phyloP scores from a whole-genome alignment of 192 early-diverging fungal species.

The Physocladia obscura region DNA sequence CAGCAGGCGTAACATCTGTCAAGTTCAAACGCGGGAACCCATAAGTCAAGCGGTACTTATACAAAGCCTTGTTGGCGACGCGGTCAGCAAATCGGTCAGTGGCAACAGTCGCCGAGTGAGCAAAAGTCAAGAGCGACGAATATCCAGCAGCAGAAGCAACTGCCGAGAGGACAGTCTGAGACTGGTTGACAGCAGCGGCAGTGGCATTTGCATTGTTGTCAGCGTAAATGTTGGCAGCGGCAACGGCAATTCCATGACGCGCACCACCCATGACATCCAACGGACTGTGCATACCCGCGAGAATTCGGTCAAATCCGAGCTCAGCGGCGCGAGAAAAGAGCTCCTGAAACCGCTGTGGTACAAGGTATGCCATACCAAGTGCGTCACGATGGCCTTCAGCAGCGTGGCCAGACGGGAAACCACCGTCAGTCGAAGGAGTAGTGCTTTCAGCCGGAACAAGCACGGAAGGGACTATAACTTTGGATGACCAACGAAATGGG shows the following conservation, averaged over 20 bases:
- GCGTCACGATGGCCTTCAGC: constrained; percentile 21
- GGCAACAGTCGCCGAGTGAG: constrained; percentile 15
- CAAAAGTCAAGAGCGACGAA: constrained; percentile 6
- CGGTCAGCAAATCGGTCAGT: constrained; percentile 12
- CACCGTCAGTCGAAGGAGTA: constrained; percentile 31
- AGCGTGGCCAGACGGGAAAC: constrained; percentile 23
- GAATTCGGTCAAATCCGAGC: constrained; percentile 17
- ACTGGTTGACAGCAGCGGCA: constrained; percentile 10
- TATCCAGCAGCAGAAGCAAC: background rate
- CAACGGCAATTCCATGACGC: constrained; percentile 19
- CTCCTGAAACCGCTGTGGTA: constrained; percentile 31
- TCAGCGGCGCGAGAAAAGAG: constrained; percentile 21
- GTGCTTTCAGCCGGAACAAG: constrained; percentile 15
- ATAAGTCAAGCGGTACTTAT: constrained; percentile 24
- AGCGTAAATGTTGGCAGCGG: constrained; percentile 29
- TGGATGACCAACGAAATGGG: constrained; percentile 27
- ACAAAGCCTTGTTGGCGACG: constrained; percentile 18
- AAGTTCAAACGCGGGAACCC: background rate
- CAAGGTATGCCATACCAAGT: constrained; percentile 26
- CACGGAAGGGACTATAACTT: background rate
- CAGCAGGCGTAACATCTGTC: constrained; percentile 5
- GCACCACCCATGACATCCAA: constrained; percentile 28
- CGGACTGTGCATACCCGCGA: constrained; percentile 24
- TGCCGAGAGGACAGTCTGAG: constrained; percentile 15
- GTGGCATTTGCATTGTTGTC: background rate